Conservation (phyloP, 2,329 filamentous ascomycete species). For the Pseudogymnoascus sp. region DNA sequence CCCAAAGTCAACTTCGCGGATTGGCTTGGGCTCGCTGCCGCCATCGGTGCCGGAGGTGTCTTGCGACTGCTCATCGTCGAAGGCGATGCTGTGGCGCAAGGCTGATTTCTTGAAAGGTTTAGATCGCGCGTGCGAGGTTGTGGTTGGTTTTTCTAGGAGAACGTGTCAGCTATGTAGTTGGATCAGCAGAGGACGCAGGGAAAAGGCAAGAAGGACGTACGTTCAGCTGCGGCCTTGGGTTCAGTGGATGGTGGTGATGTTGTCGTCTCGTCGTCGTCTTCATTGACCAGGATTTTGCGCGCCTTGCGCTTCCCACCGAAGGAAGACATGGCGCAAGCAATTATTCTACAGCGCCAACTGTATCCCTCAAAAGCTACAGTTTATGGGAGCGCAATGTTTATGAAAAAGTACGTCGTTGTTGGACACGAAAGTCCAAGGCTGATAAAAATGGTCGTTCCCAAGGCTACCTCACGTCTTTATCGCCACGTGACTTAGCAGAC, state of each 20-base stretch:
- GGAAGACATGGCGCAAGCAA: conserved; percentile 19
- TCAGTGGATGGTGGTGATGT: conserved; percentile 11
- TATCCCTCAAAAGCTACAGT: background rate
- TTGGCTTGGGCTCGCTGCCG: conserved; percentile 10
- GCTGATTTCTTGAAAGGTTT: conserved; percentile 53
- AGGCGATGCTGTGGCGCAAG: conserved; percentile 48
- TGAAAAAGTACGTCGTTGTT: background rate
- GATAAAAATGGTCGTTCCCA: conserved; percentile 2
- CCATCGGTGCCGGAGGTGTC: conserved; percentile 1
- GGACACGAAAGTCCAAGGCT: background rate
- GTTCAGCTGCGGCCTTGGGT: conserved; percentile 14
- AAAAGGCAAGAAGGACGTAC: conserved; percentile 21
- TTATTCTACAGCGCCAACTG: background rate
- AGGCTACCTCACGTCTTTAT: conserved; percentile 16
- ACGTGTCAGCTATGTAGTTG: conserved; percentile 24
- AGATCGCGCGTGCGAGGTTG: conserved; percentile 35
- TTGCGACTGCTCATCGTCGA: conserved; percentile 26
- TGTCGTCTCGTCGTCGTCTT: conserved; percentile 50
- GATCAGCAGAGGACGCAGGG: conserved; percentile 25
- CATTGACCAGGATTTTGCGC: conserved; percentile 65
- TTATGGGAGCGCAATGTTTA: background rate
- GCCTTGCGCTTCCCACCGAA: conserved; percentile 60
- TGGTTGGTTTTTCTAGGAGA: conserved; percentile 11
- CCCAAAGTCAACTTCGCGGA: conserved; percentile 11
- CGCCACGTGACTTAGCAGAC: conserved; percentile 22